Percentiles rank a stretch among this genome's conserved stretches.
These are phyloP conservation scores for Microsporum ferrugineum DNA, from an alignment of 2,329 filamentous ascomycete genomes.

Conservation along the genomic window DNA sequence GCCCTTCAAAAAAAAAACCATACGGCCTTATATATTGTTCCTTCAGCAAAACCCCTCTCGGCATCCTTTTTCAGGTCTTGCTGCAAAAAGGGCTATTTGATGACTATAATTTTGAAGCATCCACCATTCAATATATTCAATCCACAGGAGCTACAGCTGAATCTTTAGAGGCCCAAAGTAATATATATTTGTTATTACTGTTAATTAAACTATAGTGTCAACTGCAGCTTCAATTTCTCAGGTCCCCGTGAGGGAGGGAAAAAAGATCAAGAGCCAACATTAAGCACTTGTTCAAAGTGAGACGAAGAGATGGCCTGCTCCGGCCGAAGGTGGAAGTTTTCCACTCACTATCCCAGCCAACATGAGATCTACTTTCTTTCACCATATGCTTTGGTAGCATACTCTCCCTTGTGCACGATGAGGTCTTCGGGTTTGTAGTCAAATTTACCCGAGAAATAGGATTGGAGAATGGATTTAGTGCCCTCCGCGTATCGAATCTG, in stretches of 20 bases:
- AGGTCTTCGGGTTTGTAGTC: conserved; percentile 87
- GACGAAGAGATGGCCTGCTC: not conserved
- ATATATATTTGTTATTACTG: not conserved
- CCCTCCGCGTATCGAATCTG: conserved; percentile 85
- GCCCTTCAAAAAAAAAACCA: not conserved
- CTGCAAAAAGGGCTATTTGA: not conserved
- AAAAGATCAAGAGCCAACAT: not conserved
- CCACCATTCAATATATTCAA: too few species aligned
- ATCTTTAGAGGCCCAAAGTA: not conserved
- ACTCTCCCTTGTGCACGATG: conserved; percentile 81
- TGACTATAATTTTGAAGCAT: not conserved
- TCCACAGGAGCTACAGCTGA: not conserved
- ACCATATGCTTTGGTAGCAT: conserved; percentile 89
- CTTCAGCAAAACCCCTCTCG: too few species aligned
- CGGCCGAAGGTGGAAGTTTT: not conserved
- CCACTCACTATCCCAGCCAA: not conserved
- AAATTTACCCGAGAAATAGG: conserved; percentile 75
- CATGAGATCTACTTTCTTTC: conserved; percentile 42
- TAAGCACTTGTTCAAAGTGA: not conserved
- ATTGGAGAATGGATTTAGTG: conserved; percentile 78
- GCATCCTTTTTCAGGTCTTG: too few species aligned
- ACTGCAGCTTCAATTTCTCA: not conserved
- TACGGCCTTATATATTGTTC: not conserved
- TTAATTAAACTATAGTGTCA: not conserved
- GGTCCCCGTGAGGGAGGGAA: not conserved